A percentile compares a stretch with the other conserved stretches of the same genome.
These are phyloP conservation scores for Nakazawaea siamensis DNA, from an alignment of 805 yeast genomes.

Conservation along the genomic window DNA sequence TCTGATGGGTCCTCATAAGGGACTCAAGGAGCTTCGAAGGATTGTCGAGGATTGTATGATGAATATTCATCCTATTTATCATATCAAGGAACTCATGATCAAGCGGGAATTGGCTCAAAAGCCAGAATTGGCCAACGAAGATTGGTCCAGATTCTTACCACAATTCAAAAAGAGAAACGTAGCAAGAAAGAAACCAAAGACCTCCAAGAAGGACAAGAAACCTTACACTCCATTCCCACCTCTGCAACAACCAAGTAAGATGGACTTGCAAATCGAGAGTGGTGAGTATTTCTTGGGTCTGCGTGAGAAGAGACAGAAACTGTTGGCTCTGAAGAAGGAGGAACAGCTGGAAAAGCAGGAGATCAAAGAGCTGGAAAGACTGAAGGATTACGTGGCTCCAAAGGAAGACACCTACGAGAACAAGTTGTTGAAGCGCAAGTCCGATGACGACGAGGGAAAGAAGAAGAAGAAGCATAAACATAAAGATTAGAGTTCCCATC, in stretches of 20 bases:
- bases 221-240: conserved; percentile 99
- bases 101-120: conserved; percentile 90
- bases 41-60: conserved; percentile 97
- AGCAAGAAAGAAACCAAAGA: conserved; percentile 78
- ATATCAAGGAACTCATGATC: conserved; percentile 95
- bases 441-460: conserved; percentile 23
- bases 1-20: conserved; percentile 94
- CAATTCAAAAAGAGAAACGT: conserved; percentile 95
- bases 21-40: conserved; percentile 84
- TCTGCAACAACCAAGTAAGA: conserved; percentile 90
- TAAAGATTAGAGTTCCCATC: conserved; percentile 8
- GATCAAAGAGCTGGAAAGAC: conserved; percentile 59
- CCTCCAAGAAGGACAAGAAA: conserved; percentile 46
- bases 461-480: conserved; percentile 17
- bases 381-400: conserved; percentile 80
- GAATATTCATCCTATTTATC: conserved; percentile 95
- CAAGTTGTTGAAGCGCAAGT: conserved; percentile 22
- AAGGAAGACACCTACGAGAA: conserved; percentile 45
- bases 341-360: conserved; percentile 67
- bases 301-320: conserved; percentile 67
- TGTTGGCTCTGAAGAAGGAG: conserved; percentile 67
- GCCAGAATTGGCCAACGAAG: conserved; percentile 92
- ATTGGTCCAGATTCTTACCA: conserved; percentile 95
- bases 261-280: conserved; percentile 93
- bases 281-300: conserved; percentile 96